Percentiles rank a stretch among this genome's conserved stretches.
Conservation (phyloP, 1,139 yeast species). For the Protomyces gravidus region DNA sequence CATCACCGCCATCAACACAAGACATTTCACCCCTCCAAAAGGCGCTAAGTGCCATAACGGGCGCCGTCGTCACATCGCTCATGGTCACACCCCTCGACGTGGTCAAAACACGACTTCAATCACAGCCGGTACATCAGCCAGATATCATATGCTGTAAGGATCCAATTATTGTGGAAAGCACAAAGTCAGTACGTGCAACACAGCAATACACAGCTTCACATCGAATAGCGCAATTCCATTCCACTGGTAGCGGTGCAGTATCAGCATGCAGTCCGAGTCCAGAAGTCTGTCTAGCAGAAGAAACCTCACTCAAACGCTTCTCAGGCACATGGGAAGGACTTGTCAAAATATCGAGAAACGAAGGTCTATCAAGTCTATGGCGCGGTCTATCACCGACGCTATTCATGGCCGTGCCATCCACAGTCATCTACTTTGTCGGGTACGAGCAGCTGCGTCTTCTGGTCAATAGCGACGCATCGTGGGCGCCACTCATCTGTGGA, state of each 20-base stretch:
- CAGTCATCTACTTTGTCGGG: slow-evolving; percentile 89
- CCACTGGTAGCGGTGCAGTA: slow-evolving; percentile 2
- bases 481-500: slow-evolving; percentile 77
- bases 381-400: slow-evolving; percentile 80
- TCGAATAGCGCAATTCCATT: slow-evolving; percentile 1
- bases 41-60: slow-evolving; percentile 21
- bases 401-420: slow-evolving; percentile 87
- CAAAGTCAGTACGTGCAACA: slow-evolving; percentile 2
- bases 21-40: slow-evolving; percentile 19
- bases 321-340: slow-evolving; percentile 71
- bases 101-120: slow-evolving; percentile 32
- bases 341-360: slow-evolving; percentile 57
- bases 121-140: slow-evolving; percentile 25
- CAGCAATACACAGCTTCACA: neutral
- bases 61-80: slow-evolving; percentile 29
- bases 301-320: slow-evolving; percentile 34
- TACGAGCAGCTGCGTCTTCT: slow-evolving; percentile 55
- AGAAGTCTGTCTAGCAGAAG: slow-evolving; percentile 22
- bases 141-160: slow-evolving; percentile 25
- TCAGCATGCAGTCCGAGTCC: slow-evolving; percentile 17
- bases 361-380: slow-evolving; percentile 78
- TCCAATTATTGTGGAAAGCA: neutral
- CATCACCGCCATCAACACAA: neutral
- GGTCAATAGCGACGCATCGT: slow-evolving; percentile 29
- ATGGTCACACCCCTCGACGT: slow-evolving; percentile 32